Evolutionary conservation across 2,329 filamentous ascomycete genomes (phyloP), one percentile per base, ranked within the genome.

Genomic region (Epichloe sibirici): DNA sequence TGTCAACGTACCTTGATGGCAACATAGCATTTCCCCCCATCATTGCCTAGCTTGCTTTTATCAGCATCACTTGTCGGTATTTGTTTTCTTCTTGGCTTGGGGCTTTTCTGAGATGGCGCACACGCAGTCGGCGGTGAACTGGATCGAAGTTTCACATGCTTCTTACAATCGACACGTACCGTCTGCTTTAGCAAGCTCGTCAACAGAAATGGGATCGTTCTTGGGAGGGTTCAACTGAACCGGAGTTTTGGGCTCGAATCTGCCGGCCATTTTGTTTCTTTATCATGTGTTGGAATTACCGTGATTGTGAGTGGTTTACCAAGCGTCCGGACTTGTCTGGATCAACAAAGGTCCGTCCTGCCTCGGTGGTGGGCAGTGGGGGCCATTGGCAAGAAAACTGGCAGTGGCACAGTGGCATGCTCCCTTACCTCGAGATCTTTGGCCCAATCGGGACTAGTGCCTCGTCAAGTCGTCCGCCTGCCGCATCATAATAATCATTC

Each of bases 141-240:
- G 42, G 9, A 25, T 25, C 7, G 25, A 28, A 28, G 13, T 11
- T 13, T n/a, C 40, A 28, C 40, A 49, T n/a, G 43, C 28, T 38
- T 40, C 17, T 4, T 11, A 31, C 45, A 48, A 31, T 13, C 15
- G 15, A 7, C 5, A 46, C 82, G 63, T 75, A 95, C 93, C 93
- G 66, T 93, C 82, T 61, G 88, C 89, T 66, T 86, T 85, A 40
- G 84, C 76, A 56, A 98, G 77, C 61, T 91, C 83, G 54, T 93
- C 87, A 2, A 77, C 63, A n/a, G 83, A 83, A 62, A 98, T 96
- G 39, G 80, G 79, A 62, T 96, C 90, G 65, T 89, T 79, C 72
- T 94, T 97, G 13, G 93, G 93, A 39, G 89, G 85, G 53, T 85
- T 76, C 54, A 98, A 80, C 53, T 83, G 71, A 55, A 93, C 84